Base-by-base conservation (phyloP, 1,284 basidiomycete genomes). In the Cutaneotrichosporon spelunceum region DNA sequence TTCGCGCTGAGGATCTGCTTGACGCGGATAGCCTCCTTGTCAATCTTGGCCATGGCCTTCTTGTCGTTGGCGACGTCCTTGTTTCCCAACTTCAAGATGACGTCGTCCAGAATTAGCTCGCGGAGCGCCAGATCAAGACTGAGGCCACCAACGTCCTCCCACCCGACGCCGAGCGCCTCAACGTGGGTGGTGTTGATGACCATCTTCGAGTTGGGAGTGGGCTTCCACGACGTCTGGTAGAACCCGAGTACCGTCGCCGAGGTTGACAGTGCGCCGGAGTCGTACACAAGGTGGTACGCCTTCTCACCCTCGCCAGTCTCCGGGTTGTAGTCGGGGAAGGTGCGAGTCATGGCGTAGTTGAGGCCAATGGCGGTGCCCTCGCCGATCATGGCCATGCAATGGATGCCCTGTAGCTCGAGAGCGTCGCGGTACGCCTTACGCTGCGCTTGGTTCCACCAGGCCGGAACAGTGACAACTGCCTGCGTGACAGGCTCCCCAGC, bases 1-100 rank as follows among this genome's bases (percentile, higher is more conserved):
- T 99, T 99, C 54, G 94, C 94, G 72, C 93, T 96, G 63, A 99
- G 81, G 69, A 99, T 89, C 23, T 88, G 85, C 82, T 98, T 99
- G 69, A 97, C 86, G 59, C 93, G 85, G 53, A 85, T 86, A 0
- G 95, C 92, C 79, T 99, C 96, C 78, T 93, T 93, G 84, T 90
- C 88, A 19, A 99, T 80, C 79, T 94, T 94, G 4, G 91, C 89
- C 88, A 97, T 89, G 1, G 90, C 93, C 63, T 88, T 85, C 72
- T 86, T 86, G 76, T 97, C 91, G 42, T 74, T 59, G 23, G 59
- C 63, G 21, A 79, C 68, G 33, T 66, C 73, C 11, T 64, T 61
- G 5, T 36, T 64, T 2, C 70, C 72, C 10, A 68, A 66, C 68
- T 83, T 82, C 67, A 87, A 81, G 70, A 89, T 84, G 77, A 97